Conservation (phyloP, 2,329 filamentous ascomycete species). For the Bretziella fagacearum region DNA sequence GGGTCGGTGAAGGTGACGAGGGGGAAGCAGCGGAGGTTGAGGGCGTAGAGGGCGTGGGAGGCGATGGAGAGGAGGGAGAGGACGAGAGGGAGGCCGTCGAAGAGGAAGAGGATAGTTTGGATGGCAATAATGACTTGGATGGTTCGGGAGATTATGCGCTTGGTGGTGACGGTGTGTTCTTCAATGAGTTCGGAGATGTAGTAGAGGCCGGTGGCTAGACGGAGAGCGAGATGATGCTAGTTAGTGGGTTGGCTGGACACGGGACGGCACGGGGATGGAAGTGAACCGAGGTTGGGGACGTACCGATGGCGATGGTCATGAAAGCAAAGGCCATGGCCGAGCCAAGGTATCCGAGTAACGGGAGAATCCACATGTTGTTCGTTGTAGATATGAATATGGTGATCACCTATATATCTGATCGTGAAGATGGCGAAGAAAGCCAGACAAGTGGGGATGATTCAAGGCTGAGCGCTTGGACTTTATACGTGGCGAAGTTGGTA, state of each 20-base stretch:
- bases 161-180: constrained; percentile 86
- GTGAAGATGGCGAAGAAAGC: too few relatives aligned
- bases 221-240: constrained; percentile 1
- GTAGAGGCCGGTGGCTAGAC: constrained; percentile 88
- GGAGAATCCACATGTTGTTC: constrained; percentile 78
- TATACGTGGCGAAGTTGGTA: too few relatives aligned
- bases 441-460: too few relatives aligned
- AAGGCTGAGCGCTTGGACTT: too few relatives aligned
- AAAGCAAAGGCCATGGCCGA: constrained; percentile 82
- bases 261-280: too few relatives aligned
- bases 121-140: constrained; percentile 68
- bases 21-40: constrained; percentile 60
- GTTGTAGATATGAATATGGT: too few relatives aligned
- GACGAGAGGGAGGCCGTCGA: constrained; percentile 73
- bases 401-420: too few relatives aligned
- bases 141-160: constrained; percentile 65
- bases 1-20: constrained; percentile 78
- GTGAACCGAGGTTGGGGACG: too few relatives aligned
- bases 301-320: constrained; percentile 83
- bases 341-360: constrained; percentile 76
- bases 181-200: constrained; percentile 97
- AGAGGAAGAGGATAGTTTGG: constrained; percentile 55
- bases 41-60: constrained; percentile 72
- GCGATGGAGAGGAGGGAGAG: constrained; percentile 58
- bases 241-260: not conserved